Evolutionary conservation across 2,329 filamentous ascomycete genomes (phyloP), one percentile per base, ranked within the genome.

Genomic region (Ophiocordyceps robertsii): DNA sequence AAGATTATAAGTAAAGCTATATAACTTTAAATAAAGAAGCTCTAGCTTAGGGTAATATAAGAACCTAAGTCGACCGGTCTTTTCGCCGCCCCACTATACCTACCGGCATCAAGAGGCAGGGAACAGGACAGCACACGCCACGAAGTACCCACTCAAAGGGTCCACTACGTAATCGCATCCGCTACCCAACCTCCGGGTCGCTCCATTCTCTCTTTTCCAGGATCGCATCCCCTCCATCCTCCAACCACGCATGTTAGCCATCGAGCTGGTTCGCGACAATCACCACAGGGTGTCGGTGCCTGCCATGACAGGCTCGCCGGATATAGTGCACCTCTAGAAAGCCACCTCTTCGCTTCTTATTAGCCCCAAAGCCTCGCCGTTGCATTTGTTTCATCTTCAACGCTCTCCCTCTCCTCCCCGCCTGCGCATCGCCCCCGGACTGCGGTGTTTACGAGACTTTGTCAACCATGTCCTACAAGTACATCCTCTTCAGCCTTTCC

Each of bases 401-500:
- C 13, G 6, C 14, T 14, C 33, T 36, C n/a, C 33, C 13, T 14
- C 13, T 8, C 11, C 8, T 8, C n/a, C 32, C 12, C 11, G 16
- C 17, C 33, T 10, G 14, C 4, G 7, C n/a, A n/a, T 36, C 33
- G 9, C 17, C 16, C n/a, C 31, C 3, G 19, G 14, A 36, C 17
- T 10, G 9, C 17, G 16, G n/a, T 12, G 12, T 6, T 19, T 2
- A 10, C 16, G 12, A 16, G n/a, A 30, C 37, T 10, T 38, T 33
- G 36, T 38, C 54, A 27, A 59, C 64, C 53, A 94, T 93, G 86
- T 72, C 68, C 48, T 92, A 89, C 31, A 32, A 33, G 29, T 40
- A 40, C 68, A 60, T 93, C 49, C 76, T 94, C 66, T 94, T 88
- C 68, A 79, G 76, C 53, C 61, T 89, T 49, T 77, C 77, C 56